These are phyloP conservation scores for Vaccinium darrowii DNA, from an alignment of 148 eudicot genomes.

Conservation along the genomic window DNA sequence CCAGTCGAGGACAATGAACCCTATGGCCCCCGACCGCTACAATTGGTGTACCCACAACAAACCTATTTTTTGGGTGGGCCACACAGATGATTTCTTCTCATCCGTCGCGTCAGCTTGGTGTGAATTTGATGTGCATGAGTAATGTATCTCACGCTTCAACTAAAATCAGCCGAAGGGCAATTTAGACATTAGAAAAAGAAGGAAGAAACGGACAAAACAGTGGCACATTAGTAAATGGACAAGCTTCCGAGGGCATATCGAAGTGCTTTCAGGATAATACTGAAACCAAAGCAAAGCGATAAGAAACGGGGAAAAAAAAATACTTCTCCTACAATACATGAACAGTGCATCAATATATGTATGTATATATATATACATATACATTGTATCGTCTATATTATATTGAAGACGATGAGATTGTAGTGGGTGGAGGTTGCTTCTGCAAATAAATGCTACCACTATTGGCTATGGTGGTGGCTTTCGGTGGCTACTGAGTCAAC, in stretches of 20 bases:
- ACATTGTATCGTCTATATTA: background rate
- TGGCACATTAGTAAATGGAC: constrained; percentile 1
- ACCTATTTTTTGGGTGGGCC: too few species aligned
- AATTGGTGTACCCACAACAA: too few species aligned
- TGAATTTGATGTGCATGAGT: too few species aligned
- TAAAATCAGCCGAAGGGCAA: background rate
- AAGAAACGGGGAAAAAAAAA: background rate
- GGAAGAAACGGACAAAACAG: constrained; percentile 15
- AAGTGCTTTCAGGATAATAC: background rate
- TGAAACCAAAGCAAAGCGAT: background rate
- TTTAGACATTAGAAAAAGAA: background rate
- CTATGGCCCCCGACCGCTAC: too few species aligned
- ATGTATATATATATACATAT: background rate
- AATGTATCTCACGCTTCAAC: too few species aligned
- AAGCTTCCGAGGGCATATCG: background rate
- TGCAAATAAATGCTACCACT: constrained; percentile 10
- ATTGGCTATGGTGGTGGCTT: constrained; percentile 11
- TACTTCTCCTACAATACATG: too few species aligned
- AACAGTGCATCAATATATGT: too few species aligned
- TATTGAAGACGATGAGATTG: constrained; percentile 6
- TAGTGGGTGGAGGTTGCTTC: constrained; percentile 8
- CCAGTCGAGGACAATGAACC: too few species aligned
- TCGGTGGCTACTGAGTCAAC: constrained; percentile 12
- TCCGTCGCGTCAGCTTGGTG: too few species aligned
- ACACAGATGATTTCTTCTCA: too few species aligned